A percentile compares a stretch with the other conserved stretches of the same genome.
These are phyloP conservation scores for Hydnum rufescens DNA, from an alignment of 768 basidiomycete species.

Conservation along the genomic window DNA sequence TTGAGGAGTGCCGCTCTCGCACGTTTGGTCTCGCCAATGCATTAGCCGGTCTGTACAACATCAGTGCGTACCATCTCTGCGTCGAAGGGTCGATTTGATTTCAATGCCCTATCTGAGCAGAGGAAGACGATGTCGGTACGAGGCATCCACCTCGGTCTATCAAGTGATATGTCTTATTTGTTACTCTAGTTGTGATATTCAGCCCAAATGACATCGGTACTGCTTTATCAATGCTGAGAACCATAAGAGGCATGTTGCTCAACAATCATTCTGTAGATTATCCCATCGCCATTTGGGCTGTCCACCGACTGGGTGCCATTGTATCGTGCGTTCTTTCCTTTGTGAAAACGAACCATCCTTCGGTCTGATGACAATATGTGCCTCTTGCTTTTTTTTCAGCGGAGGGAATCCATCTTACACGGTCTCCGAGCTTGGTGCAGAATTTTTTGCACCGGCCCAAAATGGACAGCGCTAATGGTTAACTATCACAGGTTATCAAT, in stretches of 20 bases:
- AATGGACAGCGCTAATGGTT: neutral
- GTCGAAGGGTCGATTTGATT: neutral
- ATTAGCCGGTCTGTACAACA: constrained; percentile 7
- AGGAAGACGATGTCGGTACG: constrained; percentile 11
- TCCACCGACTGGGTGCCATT: constrained; percentile 13
- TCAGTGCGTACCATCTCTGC: neutral
- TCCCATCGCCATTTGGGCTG: constrained; percentile 12
- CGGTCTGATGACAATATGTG: neutral
- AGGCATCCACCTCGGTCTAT: neutral
- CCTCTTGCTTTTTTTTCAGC: constrained; percentile 4
- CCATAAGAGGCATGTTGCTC: neutral
- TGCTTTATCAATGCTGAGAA: constrained; percentile 4
- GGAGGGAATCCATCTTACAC: constrained; percentile 13
- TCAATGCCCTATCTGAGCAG: neutral
- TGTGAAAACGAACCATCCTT: neutral
- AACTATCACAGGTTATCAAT: constrained; percentile 8
- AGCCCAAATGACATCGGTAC: constrained; percentile 10
- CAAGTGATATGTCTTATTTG: too few species aligned
- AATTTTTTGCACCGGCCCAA: neutral
- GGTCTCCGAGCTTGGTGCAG: constrained; percentile 10
- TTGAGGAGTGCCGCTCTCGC: constrained; percentile 10
- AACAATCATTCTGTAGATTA: constrained; percentile 7
- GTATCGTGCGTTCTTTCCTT: constrained; percentile 7
- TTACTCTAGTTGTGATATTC: constrained; percentile 9
- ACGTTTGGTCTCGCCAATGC: constrained; percentile 12